Evolutionary conservation across 2,329 filamentous ascomycete species (phyloP), one percentile per base, ranked within the genome.

Genomic region (Aspergillus novoparasiticus): DNA sequence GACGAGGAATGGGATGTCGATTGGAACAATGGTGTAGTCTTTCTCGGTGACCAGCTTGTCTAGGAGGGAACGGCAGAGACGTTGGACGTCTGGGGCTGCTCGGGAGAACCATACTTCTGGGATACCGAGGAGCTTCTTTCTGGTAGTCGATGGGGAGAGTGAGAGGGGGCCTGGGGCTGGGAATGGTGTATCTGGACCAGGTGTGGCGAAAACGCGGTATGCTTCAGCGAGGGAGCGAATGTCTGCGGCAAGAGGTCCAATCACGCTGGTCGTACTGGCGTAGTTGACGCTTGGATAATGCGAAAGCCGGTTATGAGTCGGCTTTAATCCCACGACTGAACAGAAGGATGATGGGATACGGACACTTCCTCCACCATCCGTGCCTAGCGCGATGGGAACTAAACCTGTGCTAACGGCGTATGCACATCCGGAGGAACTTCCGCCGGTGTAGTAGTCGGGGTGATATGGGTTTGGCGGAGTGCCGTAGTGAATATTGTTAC

Each of bases 401-500:
- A 93, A 75, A 1, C 90, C 90, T 5, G 85, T 84, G 28, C 84
- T 84, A 14, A 92, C 81, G 10, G 87, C 83, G 41, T 90, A 93
- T 0, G 83, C 90, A 3, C 84, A 87, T 1, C 90, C 90, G 1
- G 89, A 90, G 0, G 90, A 91, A 1, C 89, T 92, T 26, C 90
- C 91, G 36, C 90, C 91, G 1, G 89, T 85, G 71, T 91, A 94
- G 80, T 93, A 93, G 2, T 81, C 76, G 32, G 82, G 81, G 76
- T 93, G 92, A 75, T 90, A 85, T 71, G 90, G 91, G 76, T 93
- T 93, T 11, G 86, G 81, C 0, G 91, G 88, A 0, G 90, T 91
- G 34, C 90, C 90, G 73, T 86, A 89, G 41, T 80, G 81, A 4
- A 86, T 83, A 71, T 94, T 94, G 74, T 90, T 91, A 58, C 91